Conservation (phyloP, 225 moss, liverwort and hornwort genomes). For the Ulota crispa region DNA sequence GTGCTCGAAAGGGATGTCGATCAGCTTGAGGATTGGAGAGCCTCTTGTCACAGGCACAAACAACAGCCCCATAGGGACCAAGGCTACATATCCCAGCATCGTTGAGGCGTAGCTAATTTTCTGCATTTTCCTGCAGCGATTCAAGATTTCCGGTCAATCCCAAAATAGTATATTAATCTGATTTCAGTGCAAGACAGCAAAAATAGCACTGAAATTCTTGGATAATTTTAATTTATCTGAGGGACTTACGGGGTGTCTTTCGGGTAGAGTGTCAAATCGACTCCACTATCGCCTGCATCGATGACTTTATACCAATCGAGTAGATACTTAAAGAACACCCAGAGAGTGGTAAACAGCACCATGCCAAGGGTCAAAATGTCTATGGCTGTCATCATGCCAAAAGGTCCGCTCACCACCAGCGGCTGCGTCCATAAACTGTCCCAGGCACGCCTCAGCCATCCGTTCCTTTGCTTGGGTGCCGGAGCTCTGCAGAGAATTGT, state of each 20-base stretch:
- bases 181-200: neutral
- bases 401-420: slow-evolving; percentile 30
- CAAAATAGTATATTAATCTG: too few relatives aligned
- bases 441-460: slow-evolving; percentile 27
- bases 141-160: neutral
- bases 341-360: slow-evolving; percentile 24
- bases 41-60: slow-evolving; percentile 59
- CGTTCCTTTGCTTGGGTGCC: neutral
- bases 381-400: slow-evolving; percentile 33
- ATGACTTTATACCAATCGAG: neutral
- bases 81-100: slow-evolving; percentile 38
- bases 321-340: slow-evolving; percentile 32
- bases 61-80: slow-evolving; percentile 48
- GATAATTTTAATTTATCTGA: neutral
- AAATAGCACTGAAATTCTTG: neutral
- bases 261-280: neutral
- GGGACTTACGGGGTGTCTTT: slow-evolving; percentile 1
- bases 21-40: slow-evolving; percentile 50
- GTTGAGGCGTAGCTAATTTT: slow-evolving; percentile 22
- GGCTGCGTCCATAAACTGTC: slow-evolving; percentile 31
- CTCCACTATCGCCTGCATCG: slow-evolving; percentile 11
- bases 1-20: slow-evolving; percentile 64
- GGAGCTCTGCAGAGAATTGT: slow-evolving; percentile 4
- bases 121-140: slow-evolving; percentile 21
- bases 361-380: slow-evolving; percentile 23